Evolutionary conservation across 768 basidiomycete genomes (phyloP), one percentile per base, ranked within the genome.

Genomic region (Pleurotus pulmonarius): DNA sequence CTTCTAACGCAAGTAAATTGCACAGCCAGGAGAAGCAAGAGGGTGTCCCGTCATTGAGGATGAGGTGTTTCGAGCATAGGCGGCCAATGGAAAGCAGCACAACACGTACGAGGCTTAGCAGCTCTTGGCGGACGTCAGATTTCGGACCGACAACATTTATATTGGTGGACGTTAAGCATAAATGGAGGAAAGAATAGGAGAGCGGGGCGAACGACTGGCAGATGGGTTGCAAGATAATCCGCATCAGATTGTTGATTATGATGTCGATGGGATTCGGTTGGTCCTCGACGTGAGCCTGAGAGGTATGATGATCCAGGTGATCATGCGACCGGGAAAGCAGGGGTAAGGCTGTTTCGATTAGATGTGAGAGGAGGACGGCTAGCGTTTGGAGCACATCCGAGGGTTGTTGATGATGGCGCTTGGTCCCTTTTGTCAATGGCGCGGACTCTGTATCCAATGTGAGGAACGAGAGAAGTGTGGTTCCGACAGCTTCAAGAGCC

Each of bases 1-100:
- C 67, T 57, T 70, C 70, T 58, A 79, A 59, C 25, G 74, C 67
- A 56, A 78, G 63, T n/a, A 74, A 65, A 26, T 59, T 59, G 15
- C 63, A 61, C 8, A 65, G 49, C 49, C 59, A 46, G 13, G 59
- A 41, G 11, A 38, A 44, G 53, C 59, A 46, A 9, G 59, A 41
- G 11, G 45, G 57, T 25, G 16, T 13, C 24, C 18, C 39, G 34
- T 34, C 26, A 34, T 34, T 34, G 29, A 34, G 11, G 29, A 34
- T 34, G 29, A 34, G 29, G 11, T 3, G 29, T 34, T 34, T 34
- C 29, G 29, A 34, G 29, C 29, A 34, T 22, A 41, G 24, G 29
- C 16, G 22, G 46, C 41, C 29, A 44, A 56, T 41, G 15, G 64
- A 44, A 24, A 53, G 60, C 20, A 63, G 64, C 37, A 63, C 60